Evolutionary conservation across 1,284 basidiomycete species (phyloP), one percentile per base, ranked within the genome.

Genomic region (Athelia sp.): DNA sequence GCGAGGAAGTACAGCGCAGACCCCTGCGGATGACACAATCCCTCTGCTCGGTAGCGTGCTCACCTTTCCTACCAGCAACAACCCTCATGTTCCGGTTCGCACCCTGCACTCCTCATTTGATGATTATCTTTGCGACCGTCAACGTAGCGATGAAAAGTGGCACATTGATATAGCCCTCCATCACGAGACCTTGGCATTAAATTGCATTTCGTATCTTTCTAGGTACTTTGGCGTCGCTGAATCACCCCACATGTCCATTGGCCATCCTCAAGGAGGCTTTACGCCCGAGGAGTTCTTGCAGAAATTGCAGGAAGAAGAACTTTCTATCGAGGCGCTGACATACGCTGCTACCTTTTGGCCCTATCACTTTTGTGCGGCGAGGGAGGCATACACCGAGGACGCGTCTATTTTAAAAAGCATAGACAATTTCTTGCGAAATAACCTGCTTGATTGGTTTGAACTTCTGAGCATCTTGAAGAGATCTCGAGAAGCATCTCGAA

Each of bases 401-500:
- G n/a, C n/a, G n/a, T n/a, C n/a, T n/a, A n/a, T n/a, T n/a, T 4
- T 29, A 13, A 29, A 29, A 29, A 13, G 13, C 13, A 48, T 67
- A 2, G 6, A 55, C 2, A 3, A 1, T 22, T 63, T 64, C 49
- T 45, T 64, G 45, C 45, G 43, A 4, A 46, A 32, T n/a, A 62
- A 64, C 26, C 59, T 67, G 2, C 43, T 64, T n/a, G 64, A 64
- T 47, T 64, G 65, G 63, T 59, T 68, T 24, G 65, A 64, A 43
- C 52, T 51, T 32, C 66, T 68, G 66, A 46, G 54, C 8, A 17
- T 57, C 26, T 52, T 68, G 48, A 60, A 31, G 44, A 66, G 51
- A 47, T 60, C 66, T 29, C 64, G 66, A 45, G 63, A 66, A 44
- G 65, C 63, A 14, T 67, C 64, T 14, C 56, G 61, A 19, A 46